phyloP scores from a whole-genome alignment of 2,329 filamentous ascomycete species.

The Ophiostoma pallidulum region DNA sequence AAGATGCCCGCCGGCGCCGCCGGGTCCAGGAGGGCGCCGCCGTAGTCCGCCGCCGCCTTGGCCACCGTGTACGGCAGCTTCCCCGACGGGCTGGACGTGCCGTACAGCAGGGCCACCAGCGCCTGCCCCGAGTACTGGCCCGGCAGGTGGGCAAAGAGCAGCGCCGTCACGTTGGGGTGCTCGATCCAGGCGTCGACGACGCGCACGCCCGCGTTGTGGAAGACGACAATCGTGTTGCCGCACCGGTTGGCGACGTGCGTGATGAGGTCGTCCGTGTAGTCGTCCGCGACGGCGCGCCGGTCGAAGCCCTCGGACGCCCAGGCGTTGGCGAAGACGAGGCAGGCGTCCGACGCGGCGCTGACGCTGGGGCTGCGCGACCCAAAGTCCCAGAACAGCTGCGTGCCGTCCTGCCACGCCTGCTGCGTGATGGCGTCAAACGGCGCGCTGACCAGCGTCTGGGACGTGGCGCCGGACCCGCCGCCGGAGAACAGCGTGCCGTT shows the following conservation, averaged over 20 bases:
- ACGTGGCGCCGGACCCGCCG: conserved; percentile 27
- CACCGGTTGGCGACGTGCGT: conserved; percentile 48
- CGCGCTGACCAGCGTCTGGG: conserved; percentile 34
- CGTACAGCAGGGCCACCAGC: conserved; percentile 47
- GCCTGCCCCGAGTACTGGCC: conserved; percentile 52
- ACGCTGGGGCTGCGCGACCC: conserved; percentile 36
- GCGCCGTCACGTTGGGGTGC: conserved; percentile 52
- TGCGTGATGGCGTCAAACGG: conserved; percentile 47
- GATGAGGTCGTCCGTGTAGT: conserved; percentile 50
- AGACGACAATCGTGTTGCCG: conserved; percentile 53
- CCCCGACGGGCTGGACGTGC: conserved; percentile 46
- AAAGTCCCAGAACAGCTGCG: conserved; percentile 52
- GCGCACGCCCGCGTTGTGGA: conserved; percentile 54
- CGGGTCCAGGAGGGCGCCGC: background rate
- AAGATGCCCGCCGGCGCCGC: conserved; percentile 24
- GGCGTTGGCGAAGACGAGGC: conserved; percentile 55
- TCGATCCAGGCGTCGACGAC: conserved; percentile 52
- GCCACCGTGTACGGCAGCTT: conserved; percentile 53
- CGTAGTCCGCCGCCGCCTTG: conserved; percentile 41
- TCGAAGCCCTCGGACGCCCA: conserved; percentile 65
- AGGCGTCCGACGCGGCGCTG: conserved; percentile 48
- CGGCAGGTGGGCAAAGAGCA: conserved; percentile 54
- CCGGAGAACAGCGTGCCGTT: conserved; percentile 35
- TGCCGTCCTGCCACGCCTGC: conserved; percentile 45
- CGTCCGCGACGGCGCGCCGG: conserved; percentile 53